phyloP scores from a whole-genome alignment of 352 stramenopile species.

The Phytopythium oedochilum region DNA sequence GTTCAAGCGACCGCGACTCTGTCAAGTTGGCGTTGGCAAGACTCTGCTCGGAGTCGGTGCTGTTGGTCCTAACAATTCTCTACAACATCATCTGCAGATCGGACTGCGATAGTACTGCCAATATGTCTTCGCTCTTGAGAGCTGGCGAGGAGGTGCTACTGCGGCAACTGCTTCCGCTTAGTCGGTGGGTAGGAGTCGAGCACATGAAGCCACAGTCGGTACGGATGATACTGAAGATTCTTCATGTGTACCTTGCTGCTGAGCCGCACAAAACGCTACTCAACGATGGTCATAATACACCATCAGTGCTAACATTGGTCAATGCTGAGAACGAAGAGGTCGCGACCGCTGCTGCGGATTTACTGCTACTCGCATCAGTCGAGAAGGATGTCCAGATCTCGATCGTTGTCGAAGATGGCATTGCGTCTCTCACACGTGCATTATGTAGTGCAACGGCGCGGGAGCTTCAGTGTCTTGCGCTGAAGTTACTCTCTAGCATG shows the following conservation, averaged over 20 bases:
- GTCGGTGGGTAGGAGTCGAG: slow-evolving; percentile 37
- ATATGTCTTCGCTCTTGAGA: slow-evolving; percentile 6
- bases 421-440: slow-evolving; percentile 42
- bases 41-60: slow-evolving; percentile 11
- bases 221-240: slow-evolving; percentile 45
- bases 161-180: slow-evolving; percentile 46
- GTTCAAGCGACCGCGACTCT: slow-evolving; percentile 6
- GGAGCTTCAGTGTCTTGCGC: slow-evolving; percentile 38
- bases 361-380: slow-evolving; percentile 33
- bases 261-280: slow-evolving; percentile 26
- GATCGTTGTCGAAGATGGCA: slow-evolving; percentile 71
- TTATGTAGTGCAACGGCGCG: slow-evolving; percentile 26
- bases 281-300: slow-evolving; percentile 53
- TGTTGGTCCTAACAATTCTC: slow-evolving; percentile 42
- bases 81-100: slow-evolving; percentile 57
- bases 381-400: slow-evolving; percentile 59
- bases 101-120: slow-evolving; percentile 4
- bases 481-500: slow-evolving; percentile 48
- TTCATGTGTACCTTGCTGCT: slow-evolving; percentile 34
- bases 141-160: slow-evolving; percentile 31
- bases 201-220: slow-evolving; percentile 26
- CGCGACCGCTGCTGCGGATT: slow-evolving; percentile 29
- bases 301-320: slow-evolving; percentile 41
- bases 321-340: slow-evolving; percentile 25
- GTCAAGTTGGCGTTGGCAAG: not conserved